A percentile compares a stretch with the other conserved stretches of the same genome.
These are phyloP conservation scores for Scedosporium minutisporum DNA, from an alignment of 2,329 filamentous ascomycete species.

Conservation along the genomic window DNA sequence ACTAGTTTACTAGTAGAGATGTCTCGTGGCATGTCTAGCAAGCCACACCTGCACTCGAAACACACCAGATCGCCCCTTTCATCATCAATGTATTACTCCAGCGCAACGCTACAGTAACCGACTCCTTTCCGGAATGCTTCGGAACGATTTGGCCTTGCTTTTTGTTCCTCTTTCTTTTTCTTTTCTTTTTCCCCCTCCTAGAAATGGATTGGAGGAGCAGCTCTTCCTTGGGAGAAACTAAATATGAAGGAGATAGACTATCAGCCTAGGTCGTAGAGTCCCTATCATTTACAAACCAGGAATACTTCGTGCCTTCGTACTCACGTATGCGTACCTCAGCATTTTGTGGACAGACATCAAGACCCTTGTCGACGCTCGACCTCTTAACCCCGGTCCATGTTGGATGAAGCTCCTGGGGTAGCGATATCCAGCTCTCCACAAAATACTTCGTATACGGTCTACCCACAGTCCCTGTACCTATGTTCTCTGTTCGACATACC, in stretches of 20 bases:
- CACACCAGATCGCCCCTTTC: not conserved
- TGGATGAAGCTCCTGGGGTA: not conserved
- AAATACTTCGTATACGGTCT: not conserved
- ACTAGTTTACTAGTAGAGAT: not conserved
- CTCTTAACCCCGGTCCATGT: not conserved
- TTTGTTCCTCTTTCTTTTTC: not conserved
- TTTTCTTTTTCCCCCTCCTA: too few relatives aligned
- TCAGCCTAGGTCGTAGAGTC: too few relatives aligned
- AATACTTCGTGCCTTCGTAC: too few relatives aligned
- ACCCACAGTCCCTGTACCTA: too few relatives aligned
- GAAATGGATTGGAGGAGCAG: not conserved
- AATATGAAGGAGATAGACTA: too few relatives aligned
- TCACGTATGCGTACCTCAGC: too few relatives aligned
- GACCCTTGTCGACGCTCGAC: not conserved
- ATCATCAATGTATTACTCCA: not conserved
- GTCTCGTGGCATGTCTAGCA: not conserved
- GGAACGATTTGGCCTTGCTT: not conserved
- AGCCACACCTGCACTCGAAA: constrained; percentile 1
- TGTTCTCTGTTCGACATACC: too few relatives aligned
- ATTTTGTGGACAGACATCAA: not conserved
- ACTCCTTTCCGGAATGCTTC: not conserved
- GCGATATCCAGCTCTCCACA: not conserved
- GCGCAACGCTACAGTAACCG: not conserved
- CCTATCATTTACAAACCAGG: too few relatives aligned
- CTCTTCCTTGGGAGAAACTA: not conserved